Conservation (phyloP, 306 rosid genomes). For the Echinosophora koreensis region DNA sequence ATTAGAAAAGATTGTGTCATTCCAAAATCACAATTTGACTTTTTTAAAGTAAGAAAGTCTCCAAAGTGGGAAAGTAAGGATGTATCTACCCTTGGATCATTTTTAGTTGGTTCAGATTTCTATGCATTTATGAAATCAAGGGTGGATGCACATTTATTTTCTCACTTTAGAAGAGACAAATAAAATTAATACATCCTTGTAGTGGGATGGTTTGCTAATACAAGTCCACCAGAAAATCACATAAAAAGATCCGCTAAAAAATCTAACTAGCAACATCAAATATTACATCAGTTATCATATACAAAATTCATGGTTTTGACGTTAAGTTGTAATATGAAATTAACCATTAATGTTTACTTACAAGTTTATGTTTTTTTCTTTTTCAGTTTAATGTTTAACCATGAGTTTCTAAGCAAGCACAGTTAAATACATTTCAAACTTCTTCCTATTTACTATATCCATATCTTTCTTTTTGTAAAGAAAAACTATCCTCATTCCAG, state of each 20-base stretch:
- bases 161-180: too few relatives aligned
- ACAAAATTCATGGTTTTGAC: neutral
- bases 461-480: neutral
- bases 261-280: neutral
- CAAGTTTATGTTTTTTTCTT: slow-evolving; percentile 7
- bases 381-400: slow-evolving; percentile 18
- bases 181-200: too few relatives aligned
- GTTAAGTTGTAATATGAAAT: neutral
- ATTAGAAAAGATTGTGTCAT: too few relatives aligned
- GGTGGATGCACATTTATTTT: too few relatives aligned
- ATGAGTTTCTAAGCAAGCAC: slow-evolving; percentile 37
- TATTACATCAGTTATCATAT: neutral
- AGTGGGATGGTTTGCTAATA: too few relatives aligned
- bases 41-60: too few relatives aligned
- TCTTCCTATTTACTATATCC: neutral
- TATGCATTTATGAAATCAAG: too few relatives aligned
- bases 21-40: too few relatives aligned
- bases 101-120: too few relatives aligned
- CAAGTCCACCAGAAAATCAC: too few relatives aligned
- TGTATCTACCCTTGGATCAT: too few relatives aligned
- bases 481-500: neutral
- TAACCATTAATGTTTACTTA: slow-evolving; percentile 1
- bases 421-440: slow-evolving; percentile 17
- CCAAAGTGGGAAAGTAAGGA: too few relatives aligned
- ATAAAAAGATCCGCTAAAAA: neutral